These are phyloP conservation scores for Odonthalia washingtoniensis DNA, from an alignment of 31 red algal species.

Conservation along the genomic window DNA sequence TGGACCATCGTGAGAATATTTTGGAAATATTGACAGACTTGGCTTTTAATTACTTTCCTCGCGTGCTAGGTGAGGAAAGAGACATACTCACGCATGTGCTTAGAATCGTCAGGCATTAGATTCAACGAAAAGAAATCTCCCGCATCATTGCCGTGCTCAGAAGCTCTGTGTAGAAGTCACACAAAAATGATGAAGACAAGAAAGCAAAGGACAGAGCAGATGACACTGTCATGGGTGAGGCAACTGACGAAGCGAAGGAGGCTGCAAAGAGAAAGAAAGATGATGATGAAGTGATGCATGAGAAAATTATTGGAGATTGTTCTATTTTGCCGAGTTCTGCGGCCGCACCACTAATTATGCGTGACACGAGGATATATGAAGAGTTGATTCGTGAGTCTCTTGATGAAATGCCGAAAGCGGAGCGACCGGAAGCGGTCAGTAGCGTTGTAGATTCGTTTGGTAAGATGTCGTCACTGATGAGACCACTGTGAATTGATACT, in stretches of 20 bases:
- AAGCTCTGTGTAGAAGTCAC: conserved; percentile 54
- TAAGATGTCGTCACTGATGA: conserved; percentile 67
- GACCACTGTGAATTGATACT: conserved; percentile 63
- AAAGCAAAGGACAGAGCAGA: background rate
- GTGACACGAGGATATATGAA: conserved; percentile 70
- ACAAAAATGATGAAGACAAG: background rate
- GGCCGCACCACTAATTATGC: conserved; percentile 68
- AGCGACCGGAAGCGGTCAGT: conserved; percentile 74
- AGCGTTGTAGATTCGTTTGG: conserved; percentile 59
- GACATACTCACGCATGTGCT: conserved; percentile 73
- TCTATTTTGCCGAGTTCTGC: conserved; percentile 74
- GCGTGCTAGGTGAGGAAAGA: conserved; percentile 79
- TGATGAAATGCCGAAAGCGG: conserved; percentile 68
- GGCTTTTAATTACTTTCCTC: conserved; percentile 84
- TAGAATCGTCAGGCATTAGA: conserved; percentile 53
- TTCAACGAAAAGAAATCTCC: too few relatives aligned
- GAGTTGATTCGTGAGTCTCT: conserved; percentile 50
- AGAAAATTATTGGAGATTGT: conserved; percentile 82
- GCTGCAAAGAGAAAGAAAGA: background rate
- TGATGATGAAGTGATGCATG: conserved; percentile 66
- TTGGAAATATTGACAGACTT: conserved; percentile 60
- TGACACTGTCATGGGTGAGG: conserved; percentile 11
- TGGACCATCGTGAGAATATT: conserved; percentile 38
- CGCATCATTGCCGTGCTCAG: conserved; percentile 53
- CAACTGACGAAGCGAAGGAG: background rate